Conservation (phyloP, 805 yeast genomes). For the Candida xyloterini region DNA sequence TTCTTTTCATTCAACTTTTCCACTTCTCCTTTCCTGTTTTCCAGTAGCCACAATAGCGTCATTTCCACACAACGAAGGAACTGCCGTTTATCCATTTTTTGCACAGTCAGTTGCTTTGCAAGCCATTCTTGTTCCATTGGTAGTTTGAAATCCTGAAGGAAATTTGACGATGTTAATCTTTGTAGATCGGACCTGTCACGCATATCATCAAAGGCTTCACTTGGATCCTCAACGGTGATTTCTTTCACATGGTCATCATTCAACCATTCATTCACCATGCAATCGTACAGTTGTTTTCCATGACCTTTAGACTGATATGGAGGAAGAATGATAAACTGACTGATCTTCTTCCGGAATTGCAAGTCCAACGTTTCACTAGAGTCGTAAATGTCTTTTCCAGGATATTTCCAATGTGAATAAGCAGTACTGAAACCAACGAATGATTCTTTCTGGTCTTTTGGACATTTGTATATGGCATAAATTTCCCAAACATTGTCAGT, state of each 20-base stretch:
- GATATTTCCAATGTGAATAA: slow-evolving; percentile 79
- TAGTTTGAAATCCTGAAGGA: slow-evolving; percentile 31
- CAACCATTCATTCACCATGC: slow-evolving; percentile 55
- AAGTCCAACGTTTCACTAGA: slow-evolving; percentile 27
- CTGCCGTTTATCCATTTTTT: slow-evolving; percentile 75
- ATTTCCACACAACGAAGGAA: slow-evolving; percentile 76
- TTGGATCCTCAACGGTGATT: slow-evolving; percentile 91
- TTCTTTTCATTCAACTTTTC: slow-evolving; percentile 31
- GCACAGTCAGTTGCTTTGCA: slow-evolving; percentile 33
- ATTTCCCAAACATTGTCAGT: slow-evolving; percentile 79
- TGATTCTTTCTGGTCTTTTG: slow-evolving; percentile 33
- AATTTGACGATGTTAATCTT: slow-evolving; percentile 37
- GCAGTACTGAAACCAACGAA: slow-evolving; percentile 81
- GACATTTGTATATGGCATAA: slow-evolving; percentile 48
- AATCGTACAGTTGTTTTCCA: slow-evolving; percentile 64
- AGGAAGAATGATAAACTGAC: slow-evolving; percentile 85
- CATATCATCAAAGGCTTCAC: slow-evolving; percentile 85
- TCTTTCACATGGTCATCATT: slow-evolving; percentile 54
- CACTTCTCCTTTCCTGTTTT: slow-evolving; percentile 25
- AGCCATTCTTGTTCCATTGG: slow-evolving; percentile 39
- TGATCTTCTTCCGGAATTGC: slow-evolving; percentile 64
- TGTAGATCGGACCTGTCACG: slow-evolving; percentile 78
- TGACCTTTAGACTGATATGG: slow-evolving; percentile 72
- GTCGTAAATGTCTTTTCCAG: slow-evolving; percentile 52
- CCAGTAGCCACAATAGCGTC: slow-evolving; percentile 47